These are phyloP conservation scores for Dioszegia hungarica DNA, from an alignment of 768 basidiomycete genomes.

Conservation along the genomic window DNA sequence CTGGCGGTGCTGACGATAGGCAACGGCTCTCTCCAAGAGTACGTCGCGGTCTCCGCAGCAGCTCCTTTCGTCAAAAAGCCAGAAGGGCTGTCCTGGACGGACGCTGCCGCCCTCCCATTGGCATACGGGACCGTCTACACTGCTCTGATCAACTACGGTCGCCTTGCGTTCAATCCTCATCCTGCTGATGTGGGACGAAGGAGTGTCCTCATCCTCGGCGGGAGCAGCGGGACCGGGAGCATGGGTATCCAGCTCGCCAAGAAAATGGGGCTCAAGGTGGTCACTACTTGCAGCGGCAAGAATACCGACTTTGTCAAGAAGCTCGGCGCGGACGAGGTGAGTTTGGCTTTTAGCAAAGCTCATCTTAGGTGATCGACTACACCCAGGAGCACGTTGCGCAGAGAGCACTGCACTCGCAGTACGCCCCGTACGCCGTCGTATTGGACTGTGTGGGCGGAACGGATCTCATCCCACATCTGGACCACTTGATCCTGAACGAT, in stretches of 20 bases:
- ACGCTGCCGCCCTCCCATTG: constrained; percentile 63
- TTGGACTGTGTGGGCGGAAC: constrained; percentile 63
- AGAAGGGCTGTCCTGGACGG: constrained; percentile 53
- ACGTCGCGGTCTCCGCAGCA: constrained; percentile 11
- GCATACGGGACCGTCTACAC: constrained; percentile 61
- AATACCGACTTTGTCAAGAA: constrained; percentile 59
- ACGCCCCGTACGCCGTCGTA: constrained; percentile 59
- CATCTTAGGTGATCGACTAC: constrained; percentile 28
- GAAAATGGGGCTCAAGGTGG: constrained; percentile 58
- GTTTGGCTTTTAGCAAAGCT: not conserved
- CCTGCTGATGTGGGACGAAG: constrained; percentile 57
- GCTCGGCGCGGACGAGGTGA: constrained; percentile 65
- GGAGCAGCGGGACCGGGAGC: constrained; percentile 64
- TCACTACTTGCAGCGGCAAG: constrained; percentile 59
- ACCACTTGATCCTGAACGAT: constrained; percentile 70
- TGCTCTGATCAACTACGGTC: constrained; percentile 52
- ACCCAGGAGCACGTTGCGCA: constrained; percentile 17
- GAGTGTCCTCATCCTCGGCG: constrained; percentile 65
- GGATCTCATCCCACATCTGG: constrained; percentile 67
- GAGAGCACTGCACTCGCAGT: constrained; percentile 58
- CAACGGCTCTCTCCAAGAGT: constrained; percentile 26
- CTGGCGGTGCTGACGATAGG: not conserved
- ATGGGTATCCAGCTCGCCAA: constrained; percentile 71
- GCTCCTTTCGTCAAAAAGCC: constrained; percentile 53
- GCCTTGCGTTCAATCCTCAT: constrained; percentile 13